A percentile compares a stretch with the other conserved stretches of the same genome.
phyloP scores from a whole-genome alignment of 2,329 filamentous ascomycete genomes.

The Colletotrichum sp. region DNA sequence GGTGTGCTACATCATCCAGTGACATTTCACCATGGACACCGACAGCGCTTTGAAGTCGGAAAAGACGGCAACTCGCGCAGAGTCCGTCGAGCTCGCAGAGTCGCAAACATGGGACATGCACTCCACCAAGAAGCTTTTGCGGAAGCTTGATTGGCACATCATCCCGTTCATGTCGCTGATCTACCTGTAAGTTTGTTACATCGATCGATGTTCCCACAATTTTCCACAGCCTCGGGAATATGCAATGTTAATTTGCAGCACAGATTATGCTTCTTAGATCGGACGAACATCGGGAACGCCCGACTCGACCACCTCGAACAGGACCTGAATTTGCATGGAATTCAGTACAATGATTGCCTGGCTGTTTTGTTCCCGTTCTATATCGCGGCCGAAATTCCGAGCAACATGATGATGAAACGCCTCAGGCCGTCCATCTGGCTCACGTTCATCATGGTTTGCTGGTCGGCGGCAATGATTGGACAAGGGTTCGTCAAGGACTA shows the following conservation, averaged over 20 bases:
- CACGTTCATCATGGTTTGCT: conserved; percentile 24
- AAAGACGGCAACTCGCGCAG: neutral
- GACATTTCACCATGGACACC: neutral
- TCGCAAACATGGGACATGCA: conserved; percentile 23
- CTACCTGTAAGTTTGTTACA: conserved; percentile 43
- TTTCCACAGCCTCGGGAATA: conserved; percentile 15
- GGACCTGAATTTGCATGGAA: conserved; percentile 7
- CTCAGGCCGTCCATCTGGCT: conserved; percentile 25
- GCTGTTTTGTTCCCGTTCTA: conserved; percentile 26
- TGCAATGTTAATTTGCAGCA: conserved; percentile 36
- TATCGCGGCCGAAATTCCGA: conserved; percentile 27
- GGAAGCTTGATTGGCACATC: conserved; percentile 54
- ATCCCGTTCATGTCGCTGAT: conserved; percentile 60
- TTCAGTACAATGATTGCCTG: conserved; percentile 25
- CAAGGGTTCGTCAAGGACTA: conserved; percentile 27
- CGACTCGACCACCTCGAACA: conserved; percentile 20
- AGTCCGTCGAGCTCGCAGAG: conserved; percentile 7
- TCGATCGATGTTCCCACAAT: neutral
- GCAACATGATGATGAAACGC: conserved; percentile 26
- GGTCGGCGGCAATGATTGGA: conserved; percentile 25
- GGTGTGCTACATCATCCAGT: neutral
- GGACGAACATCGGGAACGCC: conserved; percentile 20
- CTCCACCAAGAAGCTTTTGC: conserved; percentile 46
- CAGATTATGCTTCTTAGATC: conserved; percentile 33
- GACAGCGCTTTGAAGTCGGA: neutral